These are phyloP conservation scores for Phytophthora meadii DNA, from an alignment of 352 stramenopile genomes.

Conservation along the genomic window DNA sequence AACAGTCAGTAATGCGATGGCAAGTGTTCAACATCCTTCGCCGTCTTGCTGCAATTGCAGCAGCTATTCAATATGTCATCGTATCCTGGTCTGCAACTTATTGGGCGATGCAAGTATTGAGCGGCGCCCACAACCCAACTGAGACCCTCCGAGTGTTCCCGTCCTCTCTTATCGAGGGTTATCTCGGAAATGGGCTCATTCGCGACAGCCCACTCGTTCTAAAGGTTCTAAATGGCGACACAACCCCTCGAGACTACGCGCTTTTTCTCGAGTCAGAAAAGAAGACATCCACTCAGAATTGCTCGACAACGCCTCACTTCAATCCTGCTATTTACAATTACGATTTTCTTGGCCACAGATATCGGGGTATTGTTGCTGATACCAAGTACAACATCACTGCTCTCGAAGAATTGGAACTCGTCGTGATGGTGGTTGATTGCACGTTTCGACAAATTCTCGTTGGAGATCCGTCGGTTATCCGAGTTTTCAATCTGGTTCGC, in stretches of 20 bases:
- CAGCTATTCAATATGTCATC: slow-evolving; percentile 41
- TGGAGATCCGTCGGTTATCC: slow-evolving; percentile 16
- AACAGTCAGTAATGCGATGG: slow-evolving; percentile 12
- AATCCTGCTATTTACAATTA: slow-evolving; percentile 44
- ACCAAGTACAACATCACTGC: slow-evolving; percentile 47
- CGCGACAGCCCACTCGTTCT: slow-evolving; percentile 42
- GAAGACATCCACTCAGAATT: slow-evolving; percentile 31
- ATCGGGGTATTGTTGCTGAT: slow-evolving; percentile 25
- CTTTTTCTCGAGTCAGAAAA: slow-evolving; percentile 46
- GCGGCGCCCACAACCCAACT: slow-evolving; percentile 17
- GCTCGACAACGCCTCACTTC: slow-evolving; percentile 14
- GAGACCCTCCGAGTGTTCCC: slow-evolving; percentile 18
- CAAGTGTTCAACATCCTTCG: slow-evolving; percentile 31
- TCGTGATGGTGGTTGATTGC: slow-evolving; percentile 56
- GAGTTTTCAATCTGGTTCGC: slow-evolving; percentile 46
- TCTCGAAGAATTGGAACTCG: slow-evolving; percentile 40
- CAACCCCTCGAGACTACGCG: slow-evolving; percentile 32
- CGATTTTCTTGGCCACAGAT: slow-evolving; percentile 39
- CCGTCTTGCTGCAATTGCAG: slow-evolving; percentile 34
- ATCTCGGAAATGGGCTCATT: slow-evolving; percentile 38
- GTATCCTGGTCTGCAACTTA: slow-evolving; percentile 36
- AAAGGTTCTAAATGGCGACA: slow-evolving; percentile 29
- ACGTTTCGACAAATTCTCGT: slow-evolving; percentile 32
- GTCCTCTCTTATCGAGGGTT: slow-evolving; percentile 34
- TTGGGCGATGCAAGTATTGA: slow-evolving; percentile 30